Base-by-base conservation (phyloP, 2,329 filamentous ascomycete species). In the Leptographium lundbergii region DNA sequence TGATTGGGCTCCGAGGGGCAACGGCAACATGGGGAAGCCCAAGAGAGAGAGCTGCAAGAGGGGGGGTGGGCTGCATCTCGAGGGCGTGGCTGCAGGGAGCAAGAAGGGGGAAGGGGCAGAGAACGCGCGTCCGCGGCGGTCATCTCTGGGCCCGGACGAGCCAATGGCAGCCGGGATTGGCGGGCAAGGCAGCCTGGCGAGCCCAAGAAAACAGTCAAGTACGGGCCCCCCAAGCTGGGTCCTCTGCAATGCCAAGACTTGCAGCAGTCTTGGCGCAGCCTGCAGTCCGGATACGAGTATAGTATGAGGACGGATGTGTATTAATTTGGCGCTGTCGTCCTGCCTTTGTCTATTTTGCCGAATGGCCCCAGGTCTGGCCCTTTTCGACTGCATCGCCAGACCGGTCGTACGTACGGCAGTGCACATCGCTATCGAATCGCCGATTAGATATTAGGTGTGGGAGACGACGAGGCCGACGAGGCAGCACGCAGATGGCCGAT, bases 111-210 rank as follows among this genome's bases (percentile, higher is more conserved):
- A 47, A 55, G 60, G 48, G 57, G 61, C 58, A 59, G 61, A 59
- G 63, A 65, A 65, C 63, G 63, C 63, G 63, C 63, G 63, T 65
- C 32, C 63, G 56, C 42, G 47, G 32, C n/a, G 25, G 10, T 32
- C 19, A 29, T 57, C 52, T 56, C 56, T 45, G 42, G 32, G 57
- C 5, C 36, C 55, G 48, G 14, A 42, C 59, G 25, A 45, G 53
- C 63, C 63, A 65, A 65, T 65, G 36, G 39, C 14, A 25, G 32
- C 6, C 13, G 42, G 59, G 59, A 59, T 58, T 60, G 57, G 59
- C 54, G 51, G 51, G 45, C 57, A 48, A 52, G 24, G 54, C 56
- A 59, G 58, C 59, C 60, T 59, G 55, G 42, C 45, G 32, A 24
- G 48, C 54, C 27, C 59, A 60, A 54, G 51, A 48, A 58, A 56